Percentiles rank a stretch among this genome's conserved stretches.
Conservation (phyloP, 2,329 filamentous ascomycete genomes). For the Bipolaris zeicola region DNA sequence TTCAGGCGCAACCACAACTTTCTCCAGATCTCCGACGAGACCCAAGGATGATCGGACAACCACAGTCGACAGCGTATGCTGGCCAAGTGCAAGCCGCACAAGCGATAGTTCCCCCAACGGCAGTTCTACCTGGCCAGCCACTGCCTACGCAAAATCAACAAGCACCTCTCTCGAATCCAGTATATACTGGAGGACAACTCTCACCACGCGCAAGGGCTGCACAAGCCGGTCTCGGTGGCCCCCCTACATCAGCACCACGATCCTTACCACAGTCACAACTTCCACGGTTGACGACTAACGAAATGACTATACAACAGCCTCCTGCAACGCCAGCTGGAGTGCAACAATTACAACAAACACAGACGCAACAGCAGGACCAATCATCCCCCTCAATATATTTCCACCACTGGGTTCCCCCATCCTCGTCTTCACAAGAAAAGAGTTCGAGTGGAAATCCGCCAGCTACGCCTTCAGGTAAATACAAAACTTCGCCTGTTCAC, state of each 20-base stretch:
- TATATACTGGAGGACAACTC: slow-evolving; percentile 38
- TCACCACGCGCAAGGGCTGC: slow-evolving; percentile 45
- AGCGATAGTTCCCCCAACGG: slow-evolving; percentile 39
- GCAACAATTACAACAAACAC: slow-evolving; percentile 54
- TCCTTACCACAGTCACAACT: slow-evolving; percentile 55
- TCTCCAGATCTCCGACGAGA: slow-evolving; percentile 53
- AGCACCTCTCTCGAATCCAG: slow-evolving; percentile 47
- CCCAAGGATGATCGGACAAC: slow-evolving; percentile 50
- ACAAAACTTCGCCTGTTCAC: slow-evolving; percentile 49
- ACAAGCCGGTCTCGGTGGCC: slow-evolving; percentile 36
- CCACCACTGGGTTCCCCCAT: slow-evolving; percentile 88
- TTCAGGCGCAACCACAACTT: slow-evolving; percentile 47
- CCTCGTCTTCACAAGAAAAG: slow-evolving; percentile 58
- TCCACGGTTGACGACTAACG: slow-evolving; percentile 59
- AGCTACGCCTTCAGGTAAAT: slow-evolving; percentile 72
- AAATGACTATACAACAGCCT: slow-evolving; percentile 57
- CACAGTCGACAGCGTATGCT: slow-evolving; percentile 39
- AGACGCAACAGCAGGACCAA: slow-evolving; percentile 63
- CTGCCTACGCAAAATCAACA: slow-evolving; percentile 46
- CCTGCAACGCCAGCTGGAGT: slow-evolving; percentile 48
- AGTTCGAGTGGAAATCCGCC: slow-evolving; percentile 67
- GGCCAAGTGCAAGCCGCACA: slow-evolving; percentile 40
- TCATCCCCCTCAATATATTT: slow-evolving; percentile 82
- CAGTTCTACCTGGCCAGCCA: slow-evolving; percentile 48
- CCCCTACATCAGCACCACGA: slow-evolving; percentile 51